These are phyloP conservation scores for Apiospora malaysiana DNA, from an alignment of 2,329 filamentous ascomycete species.

Conservation along the genomic window DNA sequence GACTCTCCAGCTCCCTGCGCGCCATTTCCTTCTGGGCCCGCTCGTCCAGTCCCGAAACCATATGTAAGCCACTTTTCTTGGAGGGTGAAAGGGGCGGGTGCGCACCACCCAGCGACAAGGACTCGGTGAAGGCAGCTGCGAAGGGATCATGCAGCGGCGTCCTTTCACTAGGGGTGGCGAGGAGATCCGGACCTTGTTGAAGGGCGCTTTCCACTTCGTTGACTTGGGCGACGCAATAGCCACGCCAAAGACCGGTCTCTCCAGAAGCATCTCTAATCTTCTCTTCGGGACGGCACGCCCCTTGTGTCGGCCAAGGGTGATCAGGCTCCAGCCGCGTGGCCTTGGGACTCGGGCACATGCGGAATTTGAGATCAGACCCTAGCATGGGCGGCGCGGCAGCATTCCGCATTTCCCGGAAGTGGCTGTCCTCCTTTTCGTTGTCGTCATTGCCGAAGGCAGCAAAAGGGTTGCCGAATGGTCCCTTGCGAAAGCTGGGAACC, in stretches of 20 bases:
- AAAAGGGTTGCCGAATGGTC: constrained; percentile 52
- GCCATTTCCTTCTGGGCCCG: constrained; percentile 56
- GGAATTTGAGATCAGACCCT: constrained; percentile 79
- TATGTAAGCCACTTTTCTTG: constrained; percentile 47
- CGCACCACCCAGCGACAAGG: constrained; percentile 46
- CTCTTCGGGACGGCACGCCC: constrained; percentile 53
- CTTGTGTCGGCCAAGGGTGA: constrained; percentile 60
- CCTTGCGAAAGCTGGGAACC: constrained; percentile 45
- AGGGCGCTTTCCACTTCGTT: constrained; percentile 47
- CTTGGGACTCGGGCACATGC: constrained; percentile 81
- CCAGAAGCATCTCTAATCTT: constrained; percentile 61
- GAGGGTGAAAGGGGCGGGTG: constrained; percentile 36
- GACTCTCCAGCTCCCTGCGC: constrained; percentile 56
- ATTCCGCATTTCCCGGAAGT: constrained; percentile 54
- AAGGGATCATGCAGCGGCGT: constrained; percentile 50
- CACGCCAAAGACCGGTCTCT: constrained; percentile 75
- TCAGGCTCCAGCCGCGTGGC: constrained; percentile 83
- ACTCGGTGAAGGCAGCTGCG: constrained; percentile 46
- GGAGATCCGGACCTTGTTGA: constrained; percentile 53
- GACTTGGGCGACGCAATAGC: constrained; percentile 62
- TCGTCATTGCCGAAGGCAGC: constrained; percentile 46
- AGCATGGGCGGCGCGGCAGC: constrained; percentile 83
- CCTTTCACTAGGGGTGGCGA: constrained; percentile 55
- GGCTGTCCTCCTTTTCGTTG: constrained; percentile 45
- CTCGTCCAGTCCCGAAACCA: constrained; percentile 59